Evolutionary conservation across 345 rosid species (phyloP).

Genomic region (Populus deltoides): DNA sequence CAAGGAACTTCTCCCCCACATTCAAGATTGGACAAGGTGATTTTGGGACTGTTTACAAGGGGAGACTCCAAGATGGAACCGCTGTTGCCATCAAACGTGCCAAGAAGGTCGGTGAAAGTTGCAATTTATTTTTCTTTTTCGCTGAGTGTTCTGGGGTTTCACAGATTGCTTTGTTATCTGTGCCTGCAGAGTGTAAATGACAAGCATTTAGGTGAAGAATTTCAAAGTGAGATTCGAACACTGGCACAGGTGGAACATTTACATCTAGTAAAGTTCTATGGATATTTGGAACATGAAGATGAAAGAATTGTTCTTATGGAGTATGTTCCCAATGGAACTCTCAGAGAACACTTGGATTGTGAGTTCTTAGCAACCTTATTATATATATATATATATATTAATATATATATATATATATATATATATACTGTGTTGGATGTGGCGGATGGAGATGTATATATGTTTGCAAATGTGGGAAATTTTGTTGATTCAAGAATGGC

Average conservation of each 20-base stretch:
- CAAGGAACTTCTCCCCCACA: slow-evolving; percentile 74
- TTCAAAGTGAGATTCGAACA: slow-evolving; percentile 71
- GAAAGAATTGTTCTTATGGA: slow-evolving; percentile 79
- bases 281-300: slow-evolving; percentile 59
- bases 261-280: slow-evolving; percentile 73
- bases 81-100: slow-evolving; percentile 82
- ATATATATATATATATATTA: too few relatives aligned
- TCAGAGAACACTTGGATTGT: slow-evolving; percentile 91
- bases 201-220: slow-evolving; percentile 71
- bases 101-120: slow-evolving; percentile 52
- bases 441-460: not conserved
- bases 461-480: slow-evolving; percentile 7
- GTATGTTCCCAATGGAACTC: slow-evolving; percentile 85
- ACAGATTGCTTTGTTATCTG: slow-evolving; percentile 1
- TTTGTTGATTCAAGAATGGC: slow-evolving; percentile 14
- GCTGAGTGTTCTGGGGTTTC: not conserved
- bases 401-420: too few relatives aligned
- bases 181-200: slow-evolving; percentile 65
- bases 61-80: slow-evolving; percentile 70
- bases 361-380: slow-evolving; percentile 27
- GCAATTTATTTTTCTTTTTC: not conserved
- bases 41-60: slow-evolving; percentile 89
- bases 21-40: slow-evolving; percentile 89
- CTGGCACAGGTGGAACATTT: slow-evolving; percentile 78
- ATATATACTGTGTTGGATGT: not conserved